phyloP scores from a whole-genome alignment of 352 stramenopile species.

The Phytophthora colocasiae region DNA sequence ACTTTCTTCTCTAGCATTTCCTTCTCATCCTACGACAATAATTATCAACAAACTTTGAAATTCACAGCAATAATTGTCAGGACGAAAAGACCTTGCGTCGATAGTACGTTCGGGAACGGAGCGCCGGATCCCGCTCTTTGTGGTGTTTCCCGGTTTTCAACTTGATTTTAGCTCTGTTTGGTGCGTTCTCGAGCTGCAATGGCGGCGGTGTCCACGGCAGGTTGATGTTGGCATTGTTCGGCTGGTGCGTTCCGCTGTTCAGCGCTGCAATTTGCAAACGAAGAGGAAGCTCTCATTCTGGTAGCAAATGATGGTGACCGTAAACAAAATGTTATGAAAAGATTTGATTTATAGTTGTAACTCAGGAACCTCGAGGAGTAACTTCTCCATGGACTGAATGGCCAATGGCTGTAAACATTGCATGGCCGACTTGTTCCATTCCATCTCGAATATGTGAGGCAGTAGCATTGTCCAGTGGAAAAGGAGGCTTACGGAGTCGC shows the following conservation, averaged over 20 bases:
- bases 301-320: neutral
- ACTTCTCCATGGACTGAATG: conserved; percentile 18
- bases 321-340: neutral
- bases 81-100: conserved; percentile 29
- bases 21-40: conserved; percentile 41
- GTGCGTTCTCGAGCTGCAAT: conserved; percentile 9
- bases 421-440: conserved; percentile 32
- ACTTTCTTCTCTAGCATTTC: conserved; percentile 42
- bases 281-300: conserved; percentile 2
- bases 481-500: conserved; percentile 40
- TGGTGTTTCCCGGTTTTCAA: neutral
- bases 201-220: conserved; percentile 10
- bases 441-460: conserved; percentile 27
- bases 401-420: conserved; percentile 33
- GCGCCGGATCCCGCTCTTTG: conserved; percentile 24
- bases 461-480: conserved; percentile 22
- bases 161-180: neutral
- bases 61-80: neutral
- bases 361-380: neutral
- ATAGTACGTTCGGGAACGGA: conserved; percentile 36
- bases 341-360: too few relatives aligned
- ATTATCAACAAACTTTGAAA: neutral
- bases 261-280: neutral
- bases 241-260: neutral
- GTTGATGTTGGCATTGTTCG: conserved; percentile 4